phyloP scores from a whole-genome alignment of 148 eudicot genomes.

The Rhododendron ovatum region DNA sequence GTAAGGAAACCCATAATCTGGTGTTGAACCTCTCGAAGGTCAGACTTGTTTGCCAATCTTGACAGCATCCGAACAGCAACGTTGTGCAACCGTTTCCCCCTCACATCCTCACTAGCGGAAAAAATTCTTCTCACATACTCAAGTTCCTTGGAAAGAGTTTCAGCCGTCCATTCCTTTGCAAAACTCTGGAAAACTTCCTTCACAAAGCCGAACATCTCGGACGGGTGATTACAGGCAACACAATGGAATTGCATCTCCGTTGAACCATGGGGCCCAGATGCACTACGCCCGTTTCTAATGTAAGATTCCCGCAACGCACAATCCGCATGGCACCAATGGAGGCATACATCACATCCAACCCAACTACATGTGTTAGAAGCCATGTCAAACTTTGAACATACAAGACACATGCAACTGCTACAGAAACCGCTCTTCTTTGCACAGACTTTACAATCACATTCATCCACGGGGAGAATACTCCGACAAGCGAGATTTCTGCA shows the following conservation, averaged over 20 bases:
- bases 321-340: conserved; percentile 98
- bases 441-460: conserved; percentile 92
- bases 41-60: conserved; percentile 53
- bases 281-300: conserved; percentile 81
- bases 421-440: conserved; percentile 70
- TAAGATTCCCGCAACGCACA: conserved; percentile 71
- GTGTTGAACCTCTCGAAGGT: conserved; percentile 50
- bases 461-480: conserved; percentile 81
- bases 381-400: conserved; percentile 88
- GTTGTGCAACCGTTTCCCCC: conserved; percentile 74
- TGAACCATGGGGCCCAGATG: conserved; percentile 40
- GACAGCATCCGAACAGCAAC: conserved; percentile 55
- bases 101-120: conserved; percentile 59
- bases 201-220: conserved; percentile 98
- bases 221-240: conserved; percentile 92
- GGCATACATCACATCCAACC: conserved; percentile 97
- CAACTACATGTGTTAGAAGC: conserved; percentile 97
- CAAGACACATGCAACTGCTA: conserved; percentile 90
- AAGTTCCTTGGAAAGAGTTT: conserved; percentile 71
- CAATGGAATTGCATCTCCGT: conserved; percentile 95
- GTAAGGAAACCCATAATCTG: conserved; percentile 56
- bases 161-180: conserved; percentile 67
- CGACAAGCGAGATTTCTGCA: conserved; percentile 77
- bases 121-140: conserved; percentile 82
- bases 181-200: conserved; percentile 88